Evolutionary conservation across 148 eudicot species (phyloP), one percentile per base, ranked within the genome.

Genomic region (Agrostemma githago): DNA sequence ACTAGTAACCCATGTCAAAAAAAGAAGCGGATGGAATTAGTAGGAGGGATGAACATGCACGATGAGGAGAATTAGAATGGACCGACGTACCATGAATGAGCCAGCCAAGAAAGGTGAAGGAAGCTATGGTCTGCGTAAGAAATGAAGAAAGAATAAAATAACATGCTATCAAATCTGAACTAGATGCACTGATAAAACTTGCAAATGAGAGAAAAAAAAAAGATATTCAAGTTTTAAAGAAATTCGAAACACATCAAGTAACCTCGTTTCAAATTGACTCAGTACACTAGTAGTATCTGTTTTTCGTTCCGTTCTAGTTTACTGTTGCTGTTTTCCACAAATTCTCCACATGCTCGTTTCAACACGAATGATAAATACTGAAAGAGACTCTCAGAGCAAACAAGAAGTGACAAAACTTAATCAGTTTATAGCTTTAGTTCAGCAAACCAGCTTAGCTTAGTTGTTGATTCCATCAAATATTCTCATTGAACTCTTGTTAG

Each of bases 101-200:
- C n/a, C n/a, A n/a, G n/a, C n/a, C n/a, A n/a, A n/a, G n/a, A n/a
- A n/a, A n/a, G n/a, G n/a, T n/a, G n/a, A n/a, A n/a, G n/a, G n/a
- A n/a, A n/a, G n/a, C n/a, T n/a, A n/a, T n/a, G 37, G 90, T 88
- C 98, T 93, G 92, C 76, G 70, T 17, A 75, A 26, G 6, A 74
- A n/a, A 44, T 12, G 44, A 54, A 64, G 15, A 43, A 17, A 2
- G 53, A 53, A 39, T 11, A 68, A 76, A 44, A 12, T 21, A 51
- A 19, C 20, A 44, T 12, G 64, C 58, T 17, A 64, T 64, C 58
- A 34, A 79, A 62, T 37, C 6, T 2, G 46, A 60, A 15, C 12
- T 2, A 48, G 4, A 59, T 42, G 39, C 15, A 9, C 72, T 34
- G 5, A 72, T 26, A 57, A 66, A 56, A 60, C 44, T 65, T 6